A percentile compares a stretch with the other conserved stretches of the same genome.
phyloP scores from a whole-genome alignment of 345 rosid species.

The Eucalyptus erythrocorys region DNA sequence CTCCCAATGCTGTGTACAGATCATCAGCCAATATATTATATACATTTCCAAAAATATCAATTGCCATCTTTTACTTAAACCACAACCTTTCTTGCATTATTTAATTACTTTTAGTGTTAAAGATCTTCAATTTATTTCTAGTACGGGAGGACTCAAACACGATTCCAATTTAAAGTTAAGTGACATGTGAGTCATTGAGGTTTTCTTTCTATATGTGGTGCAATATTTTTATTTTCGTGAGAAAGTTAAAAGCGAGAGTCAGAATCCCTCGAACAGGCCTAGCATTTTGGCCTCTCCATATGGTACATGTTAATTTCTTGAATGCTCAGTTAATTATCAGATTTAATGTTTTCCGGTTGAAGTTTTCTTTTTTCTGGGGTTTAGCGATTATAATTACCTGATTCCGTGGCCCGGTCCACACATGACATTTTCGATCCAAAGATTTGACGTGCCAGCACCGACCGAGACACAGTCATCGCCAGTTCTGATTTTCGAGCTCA shows the following conservation, averaged over 20 bases:
- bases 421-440: slow-evolving; percentile 33
- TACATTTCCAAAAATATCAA: background rate
- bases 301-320: background rate
- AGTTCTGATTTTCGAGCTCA: slow-evolving; percentile 25
- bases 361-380: background rate
- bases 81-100: background rate
- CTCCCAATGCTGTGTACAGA: slow-evolving; percentile 39
- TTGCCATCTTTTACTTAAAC: background rate
- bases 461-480: slow-evolving; percentile 70
- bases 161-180: background rate
- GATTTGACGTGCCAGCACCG: slow-evolving; percentile 50
- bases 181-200: background rate
- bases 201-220: background rate
- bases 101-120: background rate
- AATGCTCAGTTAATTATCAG: background rate
- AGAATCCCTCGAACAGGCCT: background rate
- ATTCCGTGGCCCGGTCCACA: slow-evolving; percentile 85
- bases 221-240: background rate
- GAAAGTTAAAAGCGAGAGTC: background rate
- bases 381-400: slow-evolving; percentile 7
- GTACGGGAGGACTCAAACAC: background rate
- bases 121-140: background rate
- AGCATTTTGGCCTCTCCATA: background rate
- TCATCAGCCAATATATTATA: background rate
- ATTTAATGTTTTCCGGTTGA: background rate